A percentile compares a stretch with the other conserved stretches of the same genome.
Conservation (phyloP, 306 rosid genomes). For the Vigna hirtella region DNA sequence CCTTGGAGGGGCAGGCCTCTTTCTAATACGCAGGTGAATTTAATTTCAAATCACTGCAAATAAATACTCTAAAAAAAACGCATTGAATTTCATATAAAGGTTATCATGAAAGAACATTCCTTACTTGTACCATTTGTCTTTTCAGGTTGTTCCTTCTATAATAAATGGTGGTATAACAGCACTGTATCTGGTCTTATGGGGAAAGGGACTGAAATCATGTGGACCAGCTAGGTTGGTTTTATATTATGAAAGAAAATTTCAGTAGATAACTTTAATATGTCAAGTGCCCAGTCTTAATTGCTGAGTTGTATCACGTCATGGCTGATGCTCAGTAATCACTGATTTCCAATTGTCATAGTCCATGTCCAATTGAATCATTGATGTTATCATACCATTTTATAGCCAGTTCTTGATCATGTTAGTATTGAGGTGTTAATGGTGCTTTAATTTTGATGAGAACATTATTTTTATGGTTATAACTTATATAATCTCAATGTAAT, state of each 20-base stretch:
- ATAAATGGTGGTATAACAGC: slow-evolving; percentile 96
- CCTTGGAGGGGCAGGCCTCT: slow-evolving; percentile 99
- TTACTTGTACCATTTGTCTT: slow-evolving; percentile 42
- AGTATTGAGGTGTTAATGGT: slow-evolving; percentile 31
- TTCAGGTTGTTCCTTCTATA: slow-evolving; percentile 93
- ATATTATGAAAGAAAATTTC: slow-evolving; percentile 39
- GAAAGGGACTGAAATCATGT: slow-evolving; percentile 97
- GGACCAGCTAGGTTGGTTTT: slow-evolving; percentile 93
- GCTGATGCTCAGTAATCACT: slow-evolving; percentile 25
- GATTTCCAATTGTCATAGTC: slow-evolving; percentile 2
- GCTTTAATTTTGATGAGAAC: slow-evolving; percentile 30
- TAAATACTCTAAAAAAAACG: slow-evolving; percentile 8
- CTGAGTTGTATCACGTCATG: not conserved
- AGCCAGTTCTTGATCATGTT: slow-evolving; percentile 29
- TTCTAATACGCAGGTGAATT: slow-evolving; percentile 81
- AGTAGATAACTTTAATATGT: slow-evolving; percentile 14
- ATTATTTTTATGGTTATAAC: not conserved
- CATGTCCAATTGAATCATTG: slow-evolving; percentile 28
- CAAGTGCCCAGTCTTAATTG: slow-evolving; percentile 26
- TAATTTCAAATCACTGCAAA: slow-evolving; percentile 11
- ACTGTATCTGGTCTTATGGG: slow-evolving; percentile 88
- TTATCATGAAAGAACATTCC: slow-evolving; percentile 38
- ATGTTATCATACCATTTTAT: slow-evolving; percentile 26
- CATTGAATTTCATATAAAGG: not conserved
- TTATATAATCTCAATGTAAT: slow-evolving; percentile 27